A percentile compares a stretch with the other conserved stretches of the same genome.
Evolutionary conservation across 352 stramenopile species (phyloP).

Genomic region (Pythium phragmiticola): DNA sequence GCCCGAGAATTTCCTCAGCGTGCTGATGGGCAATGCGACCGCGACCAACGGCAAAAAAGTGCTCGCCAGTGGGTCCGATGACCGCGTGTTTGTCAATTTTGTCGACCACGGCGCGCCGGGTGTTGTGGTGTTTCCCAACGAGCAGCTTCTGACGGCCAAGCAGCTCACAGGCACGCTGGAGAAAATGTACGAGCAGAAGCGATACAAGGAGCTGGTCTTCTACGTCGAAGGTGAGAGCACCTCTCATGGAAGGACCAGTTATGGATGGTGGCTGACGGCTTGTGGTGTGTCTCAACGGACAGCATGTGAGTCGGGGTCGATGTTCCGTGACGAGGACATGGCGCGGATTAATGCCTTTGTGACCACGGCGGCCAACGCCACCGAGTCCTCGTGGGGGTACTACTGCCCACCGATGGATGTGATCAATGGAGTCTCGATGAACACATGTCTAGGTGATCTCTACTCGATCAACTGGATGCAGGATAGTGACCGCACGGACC

Average conservation of each 20-base stretch:
- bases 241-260: background rate
- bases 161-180: slow-evolving; percentile 67
- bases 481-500: slow-evolving; percentile 82
- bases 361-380: slow-evolving; percentile 86
- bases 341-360: slow-evolving; percentile 85
- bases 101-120: slow-evolving; percentile 88
- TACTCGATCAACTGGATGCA: slow-evolving; percentile 93
- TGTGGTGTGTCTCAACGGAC: background rate
- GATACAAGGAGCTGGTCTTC: slow-evolving; percentile 91
- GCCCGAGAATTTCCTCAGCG: slow-evolving; percentile 84
- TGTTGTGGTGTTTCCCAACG: slow-evolving; percentile 81
- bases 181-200: slow-evolving; percentile 80
- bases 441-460: slow-evolving; percentile 84
- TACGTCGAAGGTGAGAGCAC: slow-evolving; percentile 75
- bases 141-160: slow-evolving; percentile 66
- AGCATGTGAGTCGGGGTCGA: slow-evolving; percentile 91
- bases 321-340: slow-evolving; percentile 83
- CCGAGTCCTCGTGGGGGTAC: slow-evolving; percentile 87
- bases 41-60: slow-evolving; percentile 68
- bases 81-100: slow-evolving; percentile 93
- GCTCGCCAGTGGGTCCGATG: slow-evolving; percentile 75
- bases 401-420: slow-evolving; percentile 86
- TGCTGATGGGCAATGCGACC: slow-evolving; percentile 77
- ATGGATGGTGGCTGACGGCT: background rate
- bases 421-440: slow-evolving; percentile 66